phyloP scores from a whole-genome alignment of 129 eudicot species.

The Chrysanthemum lavandulifolium region DNA sequence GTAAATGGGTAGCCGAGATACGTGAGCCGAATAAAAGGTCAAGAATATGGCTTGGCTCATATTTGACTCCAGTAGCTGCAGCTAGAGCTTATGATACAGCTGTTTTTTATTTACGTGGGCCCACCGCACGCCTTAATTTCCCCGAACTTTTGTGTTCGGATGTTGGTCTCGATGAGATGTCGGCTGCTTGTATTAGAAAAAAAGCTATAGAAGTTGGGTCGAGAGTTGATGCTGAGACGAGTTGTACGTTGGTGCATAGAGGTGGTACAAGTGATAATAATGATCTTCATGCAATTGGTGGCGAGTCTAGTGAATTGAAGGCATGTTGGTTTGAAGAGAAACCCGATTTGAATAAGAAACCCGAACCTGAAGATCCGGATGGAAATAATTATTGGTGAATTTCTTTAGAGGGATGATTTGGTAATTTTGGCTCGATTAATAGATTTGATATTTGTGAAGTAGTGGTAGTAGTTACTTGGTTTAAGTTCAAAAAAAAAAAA shows the following conservation, averaged over 20 bases:
- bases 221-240: constrained; percentile 42
- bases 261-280: constrained; percentile 6
- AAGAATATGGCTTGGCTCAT: constrained; percentile 64
- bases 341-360: constrained; percentile 78
- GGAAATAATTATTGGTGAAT: constrained; percentile 32
- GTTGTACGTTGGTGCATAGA: constrained; percentile 21
- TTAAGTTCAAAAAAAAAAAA: too few relatives aligned
- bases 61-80: constrained; percentile 53
- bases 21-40: constrained; percentile 61
- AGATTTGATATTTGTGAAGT: too few relatives aligned
- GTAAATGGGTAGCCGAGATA: constrained; percentile 68
- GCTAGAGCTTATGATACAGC: constrained; percentile 67
- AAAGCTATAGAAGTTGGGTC: constrained; percentile 55
- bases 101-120: constrained; percentile 56
- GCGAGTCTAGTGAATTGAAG: constrained; percentile 39
- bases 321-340: constrained; percentile 60
- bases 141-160: constrained; percentile 34
- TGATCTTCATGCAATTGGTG: constrained; percentile 12
- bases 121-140: constrained; percentile 52
- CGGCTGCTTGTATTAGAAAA: constrained; percentile 45
- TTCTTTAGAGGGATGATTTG: constrained; percentile 2
- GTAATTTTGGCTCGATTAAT: constrained; percentile 12
- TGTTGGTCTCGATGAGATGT: constrained; percentile 30
- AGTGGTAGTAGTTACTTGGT: too few relatives aligned
- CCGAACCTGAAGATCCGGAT: constrained; percentile 76